Evolutionary conservation across 257 asterid genomes (phyloP).

Genomic region (Ilex asprella): DNA sequence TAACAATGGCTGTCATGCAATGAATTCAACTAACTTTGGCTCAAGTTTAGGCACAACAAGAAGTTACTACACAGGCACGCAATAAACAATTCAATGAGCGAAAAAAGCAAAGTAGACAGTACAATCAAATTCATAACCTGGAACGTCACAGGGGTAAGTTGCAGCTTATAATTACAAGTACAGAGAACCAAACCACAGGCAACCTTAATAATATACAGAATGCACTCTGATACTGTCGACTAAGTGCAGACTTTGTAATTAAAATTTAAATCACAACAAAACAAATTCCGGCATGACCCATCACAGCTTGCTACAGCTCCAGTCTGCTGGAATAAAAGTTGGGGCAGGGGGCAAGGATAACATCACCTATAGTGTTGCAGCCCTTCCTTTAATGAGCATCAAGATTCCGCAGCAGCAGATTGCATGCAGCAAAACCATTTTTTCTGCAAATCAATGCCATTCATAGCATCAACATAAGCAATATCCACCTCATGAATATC

Average conservation of each 20-base stretch:
- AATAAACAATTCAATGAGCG: too few species aligned
- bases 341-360: slow-evolving; percentile 4
- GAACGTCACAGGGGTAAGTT: too few species aligned
- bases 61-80: too few species aligned
- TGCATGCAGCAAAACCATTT: slow-evolving; percentile 66
- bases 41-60: too few species aligned
- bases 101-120: too few species aligned
- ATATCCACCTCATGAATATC: not conserved
- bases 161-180: too few species aligned
- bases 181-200: too few species aligned
- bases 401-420: slow-evolving; percentile 33
- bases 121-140: too few species aligned
- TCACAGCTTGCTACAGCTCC: slow-evolving; percentile 30
- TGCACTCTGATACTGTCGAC: not conserved
- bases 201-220: too few species aligned
- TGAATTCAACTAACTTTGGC: too few species aligned
- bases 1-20: too few species aligned
- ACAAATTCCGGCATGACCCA: slow-evolving; percentile 22
- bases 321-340: slow-evolving; percentile 13
- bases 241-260: not conserved
- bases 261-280: not conserved
- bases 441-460: slow-evolving; percentile 32
- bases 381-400: slow-evolving; percentile 10
- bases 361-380: slow-evolving; percentile 6
- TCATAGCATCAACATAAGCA: slow-evolving; percentile 4